Evolutionary conservation across 1,139 yeast genomes (phyloP).

Genomic region (Pneumocystis wakefieldiae): DNA sequence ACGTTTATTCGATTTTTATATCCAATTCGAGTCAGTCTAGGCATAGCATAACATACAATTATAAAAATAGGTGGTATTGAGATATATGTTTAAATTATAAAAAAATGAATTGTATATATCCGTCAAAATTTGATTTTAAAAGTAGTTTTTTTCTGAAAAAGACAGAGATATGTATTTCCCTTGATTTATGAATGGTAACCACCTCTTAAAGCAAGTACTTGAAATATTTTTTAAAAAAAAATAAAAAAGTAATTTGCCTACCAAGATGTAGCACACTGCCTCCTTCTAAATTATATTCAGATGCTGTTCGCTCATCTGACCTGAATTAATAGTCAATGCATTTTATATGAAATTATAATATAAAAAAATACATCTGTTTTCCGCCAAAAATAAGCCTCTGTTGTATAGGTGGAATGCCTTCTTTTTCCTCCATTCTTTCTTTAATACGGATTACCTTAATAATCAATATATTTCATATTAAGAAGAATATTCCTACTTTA

Average conservation of each 20-base stretch:
- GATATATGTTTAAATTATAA: not conserved
- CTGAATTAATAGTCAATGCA: slow-evolving; percentile 19
- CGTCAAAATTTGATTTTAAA: not conserved
- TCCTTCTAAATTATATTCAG: slow-evolving; percentile 42
- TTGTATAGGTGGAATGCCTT: slow-evolving; percentile 94
- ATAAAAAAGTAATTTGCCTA: not conserved
- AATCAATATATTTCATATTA: not conserved
- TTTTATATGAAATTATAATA: slow-evolving; percentile 12
- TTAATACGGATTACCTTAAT: slow-evolving; percentile 56
- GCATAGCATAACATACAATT: not conserved
- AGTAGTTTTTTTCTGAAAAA: not conserved
- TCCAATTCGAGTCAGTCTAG: not conserved
- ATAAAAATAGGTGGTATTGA: not conserved
- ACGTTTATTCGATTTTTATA: not conserved
- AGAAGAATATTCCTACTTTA: slow-evolving; percentile 28
- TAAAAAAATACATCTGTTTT: slow-evolving; percentile 51
- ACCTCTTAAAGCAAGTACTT: not conserved
- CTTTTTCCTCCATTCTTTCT: slow-evolving; percentile 89
- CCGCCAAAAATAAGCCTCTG: slow-evolving; percentile 86
- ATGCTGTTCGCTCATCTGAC: slow-evolving; percentile 58
- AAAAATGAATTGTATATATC: not conserved
- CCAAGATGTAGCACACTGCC: slow-evolving; percentile 78
- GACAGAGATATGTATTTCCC: not conserved
- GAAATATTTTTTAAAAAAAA: not conserved
- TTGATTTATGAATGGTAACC: not conserved